Evolutionary conservation across 1,284 basidiomycete species (phyloP), one percentile per base, ranked within the genome.

Genomic region (Malassezia globosa): DNA sequence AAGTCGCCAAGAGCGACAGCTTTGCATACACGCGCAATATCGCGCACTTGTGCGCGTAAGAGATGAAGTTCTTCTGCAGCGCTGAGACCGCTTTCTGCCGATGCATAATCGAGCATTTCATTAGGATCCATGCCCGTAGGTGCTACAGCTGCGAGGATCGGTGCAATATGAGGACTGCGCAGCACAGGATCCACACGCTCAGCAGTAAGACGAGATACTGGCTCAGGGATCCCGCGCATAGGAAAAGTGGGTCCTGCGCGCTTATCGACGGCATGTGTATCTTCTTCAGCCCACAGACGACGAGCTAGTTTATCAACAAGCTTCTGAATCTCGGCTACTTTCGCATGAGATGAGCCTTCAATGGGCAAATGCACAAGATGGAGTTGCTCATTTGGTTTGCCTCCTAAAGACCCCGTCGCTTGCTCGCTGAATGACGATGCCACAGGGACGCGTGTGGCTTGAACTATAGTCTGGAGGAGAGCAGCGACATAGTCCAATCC

Each of bases 1-100:
- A 97, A 75, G 72, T 97, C 92, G 25, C 90, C 90, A 19, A 82
- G 79, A 0, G 92, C 92, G 58, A 97, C 90, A 18, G 90, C 90
- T 62, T 89, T 89, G 74, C 90, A 95, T 25, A 96, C 90, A 31
- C 88, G 78, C 35, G 84, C 83, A 60, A 87, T 85, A 69, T 90
- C 87, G 75, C 87, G 83, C 1, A 90, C 85, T 74, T 89, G 86
- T 18, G 84, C 84, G 73, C 87, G 87, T 46, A 90, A 78, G 42
- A 87, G 73, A 60, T 80, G 79, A 43, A 88, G 77, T 72, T 89
- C 86, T 73, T 87, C 82, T 24, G 83, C 79, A 1, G 82, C 81
- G 5, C 69, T 69, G 22, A 73, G 57, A n/a, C 68, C 63, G 47
- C 60, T 65, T 48, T 71, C 66, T 48, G 68, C 62, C 45, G 55